Evolutionary conservation across 2,329 filamentous ascomycete species (phyloP), one percentile per base, ranked within the genome.

Genomic region (Magnaporthiopsis poae): DNA sequence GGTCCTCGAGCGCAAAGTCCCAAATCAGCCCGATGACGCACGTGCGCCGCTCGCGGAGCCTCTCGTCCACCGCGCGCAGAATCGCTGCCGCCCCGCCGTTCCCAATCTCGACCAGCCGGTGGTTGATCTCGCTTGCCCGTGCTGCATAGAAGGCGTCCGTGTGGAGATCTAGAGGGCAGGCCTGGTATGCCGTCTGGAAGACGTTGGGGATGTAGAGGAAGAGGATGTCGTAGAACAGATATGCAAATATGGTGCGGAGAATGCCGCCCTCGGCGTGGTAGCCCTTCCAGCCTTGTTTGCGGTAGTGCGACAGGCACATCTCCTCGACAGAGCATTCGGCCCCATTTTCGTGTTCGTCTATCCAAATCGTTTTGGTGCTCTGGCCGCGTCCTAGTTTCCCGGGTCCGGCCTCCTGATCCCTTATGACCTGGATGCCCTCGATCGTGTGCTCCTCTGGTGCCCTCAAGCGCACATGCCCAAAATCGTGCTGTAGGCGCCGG

Each of bases 181-280:
- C 96, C 77, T 99, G 95, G 75, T 91, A 99, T 0, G 90, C 86
- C 7, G 95, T 99, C 75, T 98, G 94, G 76, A 99, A 99, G 66
- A 99, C 94, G 72, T 98, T 96, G 33, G 95, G 94, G 5, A 98
- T 86, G 76, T 96, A 96, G 33, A 92, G 82, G 77, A 98, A 98
- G 8, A 99, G 80, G 31, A 98, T 86, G 76, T 99, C 94, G 80
- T 89, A 95, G 80, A 98, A 96, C 25, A 99, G 85, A 73, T 95
- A 94, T 18, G 88, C 90, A 76, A 93, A 93, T 33, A 99, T 81
- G 0, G 95, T 99, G n/a, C 92, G 88, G 8, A 98, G 80, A 71
- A 98, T 93, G 2, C 93, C 91, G 46, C 92, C 92, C 80, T 99
- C 95, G 25, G 89, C 87, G 77, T 99, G 95, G 73, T 94, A 97